Evolutionary conservation across 495 filamentous ascomycete genomes (phyloP), one percentile per base, ranked within the genome.

Genomic region (Annulohypoxylon bovei): DNA sequence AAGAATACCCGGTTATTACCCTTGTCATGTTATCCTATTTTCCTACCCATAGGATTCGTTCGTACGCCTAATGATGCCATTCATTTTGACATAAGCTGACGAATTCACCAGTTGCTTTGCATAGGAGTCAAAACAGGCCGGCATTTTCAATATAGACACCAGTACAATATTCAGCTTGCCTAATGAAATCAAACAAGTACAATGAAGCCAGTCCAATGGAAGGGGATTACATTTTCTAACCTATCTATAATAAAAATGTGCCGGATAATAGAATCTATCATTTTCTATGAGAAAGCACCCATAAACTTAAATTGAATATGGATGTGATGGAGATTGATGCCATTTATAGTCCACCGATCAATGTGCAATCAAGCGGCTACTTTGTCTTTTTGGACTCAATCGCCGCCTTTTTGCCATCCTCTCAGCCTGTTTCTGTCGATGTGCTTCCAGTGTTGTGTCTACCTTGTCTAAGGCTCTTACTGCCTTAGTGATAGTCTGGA

Each of bases 401-500:
- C 28, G 30, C 27, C 1, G 35, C 50, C 0, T 40, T 52, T 11
- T 14, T 37, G 0, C 53, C 47, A 11, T 49, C 27, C 3, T 63
- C 39, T 20, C 32, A 11, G 42, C 27, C 3, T 63, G 44, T 20
- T 27, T 56, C 28, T 62, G 44, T n/a, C 73, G 75, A 55, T 77
- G 71, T 30, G 47, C 46, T 30, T 53, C 50, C n/a, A 77, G 53
- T 14, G 37, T 61, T 33, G 64, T 75, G 28, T 78, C 77, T 42
- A 79, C 73, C 64, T 70, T 79, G 12, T 83, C 78, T 35, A 86
- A 72, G 20, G 72, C 71, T 40, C 76, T 75, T 37, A 88, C 78
- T 0, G 84, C 86, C 49, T 74, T 74, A 27, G 84, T 84, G 28
- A 84, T 81, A 6, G 81, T 77, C 8, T 72, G 72, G 22, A 85